A percentile compares a stretch with the other conserved stretches of the same genome.
phyloP scores from a whole-genome alignment of 2,329 filamentous ascomycete species.

The Remersonia thermophila region DNA sequence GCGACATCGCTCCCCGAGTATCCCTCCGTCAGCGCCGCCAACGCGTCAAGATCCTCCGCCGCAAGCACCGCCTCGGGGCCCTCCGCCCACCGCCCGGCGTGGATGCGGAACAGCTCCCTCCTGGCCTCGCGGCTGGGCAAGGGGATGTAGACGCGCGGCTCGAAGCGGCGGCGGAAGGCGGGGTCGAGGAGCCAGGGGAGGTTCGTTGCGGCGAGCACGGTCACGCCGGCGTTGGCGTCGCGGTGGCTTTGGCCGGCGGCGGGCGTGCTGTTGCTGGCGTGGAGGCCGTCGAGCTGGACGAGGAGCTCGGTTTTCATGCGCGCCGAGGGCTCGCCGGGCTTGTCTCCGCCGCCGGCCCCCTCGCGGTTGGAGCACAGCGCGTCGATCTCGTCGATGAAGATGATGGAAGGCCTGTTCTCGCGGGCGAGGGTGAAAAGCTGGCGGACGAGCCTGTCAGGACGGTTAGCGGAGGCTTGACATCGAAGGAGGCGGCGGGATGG shows the following conservation, averaged over 20 bases:
- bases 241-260: conserved; percentile 24
- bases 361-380: conserved; percentile 61
- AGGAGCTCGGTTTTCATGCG: conserved; percentile 70
- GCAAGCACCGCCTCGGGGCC: conserved; percentile 37
- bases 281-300: conserved; percentile 70
- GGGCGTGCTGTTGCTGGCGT: background rate
- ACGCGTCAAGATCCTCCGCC: conserved; percentile 49
- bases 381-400: conserved; percentile 39
- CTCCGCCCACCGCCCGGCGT: conserved; percentile 33
- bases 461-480: too few relatives aligned
- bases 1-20: conserved; percentile 51
- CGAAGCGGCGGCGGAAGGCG: conserved; percentile 62
- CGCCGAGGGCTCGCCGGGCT: conserved; percentile 62
- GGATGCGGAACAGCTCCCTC: conserved; percentile 61
- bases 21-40: conserved; percentile 75
- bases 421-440: conserved; percentile 6
- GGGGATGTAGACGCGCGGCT: conserved; percentile 61
- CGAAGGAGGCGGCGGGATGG: background rate
- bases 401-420: conserved; percentile 12
- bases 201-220: conserved; percentile 65
- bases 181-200: conserved; percentile 70
- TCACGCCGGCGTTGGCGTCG: conserved; percentile 56
- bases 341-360: conserved; percentile 32
- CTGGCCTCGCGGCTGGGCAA: conserved; percentile 57
- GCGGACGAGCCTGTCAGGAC: conserved; percentile 3